Base-by-base conservation (phyloP, 805 yeast species). In the Wickerhamiella azyma region DNA sequence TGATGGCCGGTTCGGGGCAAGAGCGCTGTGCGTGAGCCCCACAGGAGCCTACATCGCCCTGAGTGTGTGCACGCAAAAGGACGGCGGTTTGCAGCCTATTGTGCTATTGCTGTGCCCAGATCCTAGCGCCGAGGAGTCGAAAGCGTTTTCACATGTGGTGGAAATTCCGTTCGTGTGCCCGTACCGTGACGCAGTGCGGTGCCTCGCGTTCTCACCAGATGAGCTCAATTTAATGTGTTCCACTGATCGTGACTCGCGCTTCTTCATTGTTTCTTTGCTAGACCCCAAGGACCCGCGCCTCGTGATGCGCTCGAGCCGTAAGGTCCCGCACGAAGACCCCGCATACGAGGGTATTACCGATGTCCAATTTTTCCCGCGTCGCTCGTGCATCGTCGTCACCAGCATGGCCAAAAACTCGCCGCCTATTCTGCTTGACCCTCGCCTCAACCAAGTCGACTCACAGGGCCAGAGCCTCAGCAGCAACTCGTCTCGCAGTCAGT, bases 301-400 rank as follows among this genome's bases (percentile, higher is more conserved):
- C 24, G 72, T 81, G 1, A 74, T 81, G 80, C 78, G 80, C 52
- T 78, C 85, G 0, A 69, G 75, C 30, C 62, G 88, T 39, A 68
- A 76, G 5, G 60, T 77, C 13, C 39, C 49, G 5, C 83, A 78
- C 46, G 75, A 80, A 0, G 73, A 80, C 0, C 62, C 81, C 53
- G 94, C 84, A 50, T 76, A 84, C 47, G 96, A 88, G 59, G 96
- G 96, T 2, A 84, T 89, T 33, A 89, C 97, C 0, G 83, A 79
- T 51, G 64, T 84, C 6, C 72, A 74, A 47, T 81, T 86, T 59
- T 79, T 81, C 60, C 85, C 85, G 0, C 75, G 77, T 52, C 62
- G 74, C 48, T 61, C 69, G 26, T 62, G 71, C 37, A 71, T 78
- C 74, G 70, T 70, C 36, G 67, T 75, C 5, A 59, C 65, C 4